Conservation (phyloP, 495 filamentous ascomycete species). For the Aspergillus asperescens region DNA sequence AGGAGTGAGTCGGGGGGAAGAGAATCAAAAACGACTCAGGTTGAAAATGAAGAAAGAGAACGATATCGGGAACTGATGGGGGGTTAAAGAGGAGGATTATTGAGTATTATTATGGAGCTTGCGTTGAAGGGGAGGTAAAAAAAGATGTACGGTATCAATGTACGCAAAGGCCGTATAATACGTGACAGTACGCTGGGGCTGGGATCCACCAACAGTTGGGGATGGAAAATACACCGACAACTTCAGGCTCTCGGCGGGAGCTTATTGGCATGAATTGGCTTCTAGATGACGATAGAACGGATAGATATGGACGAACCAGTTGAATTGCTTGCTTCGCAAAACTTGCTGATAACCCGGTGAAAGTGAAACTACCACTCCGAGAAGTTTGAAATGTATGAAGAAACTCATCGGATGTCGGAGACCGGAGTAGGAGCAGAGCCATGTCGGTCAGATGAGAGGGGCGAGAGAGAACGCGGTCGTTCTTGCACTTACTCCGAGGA, state of each 20-base stretch:
- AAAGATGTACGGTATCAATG: conserved; percentile 4
- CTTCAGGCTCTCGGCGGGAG: background rate
- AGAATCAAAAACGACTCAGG: conserved; percentile 8
- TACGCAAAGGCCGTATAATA: conserved; percentile 1
- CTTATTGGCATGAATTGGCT: background rate
- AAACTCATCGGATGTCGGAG: conserved; percentile 8
- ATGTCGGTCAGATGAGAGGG: background rate
- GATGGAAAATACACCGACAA: conserved; percentile 10
- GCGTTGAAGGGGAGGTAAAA: conserved; percentile 7
- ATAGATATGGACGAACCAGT: no score
- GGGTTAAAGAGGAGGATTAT: conserved; percentile 8
- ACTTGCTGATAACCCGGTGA: background rate
- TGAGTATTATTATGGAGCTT: conserved; percentile 10
- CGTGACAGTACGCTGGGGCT: conserved; percentile 8
- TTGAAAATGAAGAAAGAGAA: conserved; percentile 12
- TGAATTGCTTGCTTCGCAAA: background rate
- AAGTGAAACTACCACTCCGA: background rate
- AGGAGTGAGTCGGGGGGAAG: conserved; percentile 22
- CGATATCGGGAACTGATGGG: conserved; percentile 22
- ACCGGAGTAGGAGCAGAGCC: conserved; percentile 6
- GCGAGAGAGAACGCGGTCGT: conserved; percentile 3
- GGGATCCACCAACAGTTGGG: conserved; percentile 14
- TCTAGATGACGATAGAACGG: background rate
- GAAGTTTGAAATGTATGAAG: background rate
- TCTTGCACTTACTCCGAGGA: conserved; percentile 6